Base-by-base conservation (phyloP, 345 rosid genomes). In the Pugionium cornutum region DNA sequence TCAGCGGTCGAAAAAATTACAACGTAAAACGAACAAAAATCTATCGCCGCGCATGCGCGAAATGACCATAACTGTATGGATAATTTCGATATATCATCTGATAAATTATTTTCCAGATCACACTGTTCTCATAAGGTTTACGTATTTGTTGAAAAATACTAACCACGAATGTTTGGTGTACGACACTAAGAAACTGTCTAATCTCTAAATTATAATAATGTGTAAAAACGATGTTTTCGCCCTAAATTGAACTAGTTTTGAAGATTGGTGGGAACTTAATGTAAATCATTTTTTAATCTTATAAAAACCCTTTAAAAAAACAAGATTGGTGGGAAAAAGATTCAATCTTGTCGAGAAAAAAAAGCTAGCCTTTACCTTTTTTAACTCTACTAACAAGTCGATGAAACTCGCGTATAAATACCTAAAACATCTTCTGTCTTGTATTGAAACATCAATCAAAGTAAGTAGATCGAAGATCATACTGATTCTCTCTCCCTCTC, bases 341-440 rank as follows among this genome's bases (percentile, higher is more conserved):
- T 55, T 70, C 58, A 63, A 54, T 64, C 51, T 70, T 70, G 57
- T 70, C 62, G 1, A 9, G 45, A 28, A 30, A 44, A 34, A 26
- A 50, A 43, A 28, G n/a, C 5, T 8, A 30, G 46, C 26, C 29
- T 64, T 31, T 56, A 55, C 6, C 6, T 35, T 69, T 58, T 31
- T 32, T 42, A 9, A 2, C 31, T 5, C 18, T 42, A 53, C 66
- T 66, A 73, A 53, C 67, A 66, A 66, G 66, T 73, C 27, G 28
- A 41, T 35, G 58, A 74, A 76, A 39, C 76, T 78, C 84, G 80
- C 80, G 77, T 75, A 72, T 58, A 62, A 67, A 25, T 46, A 41
- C 66, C 74, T 65, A 65, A 77, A 65, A 58, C 53, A 70, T 5
- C 53, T 26, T 51, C 62, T 32, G 81, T 76, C 82, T 61, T 69